A percentile compares a stretch with the other conserved stretches of the same genome.
These are phyloP conservation scores for Hymenoscyphus occultus DNA, from an alignment of 2,329 filamentous ascomycete genomes.

Conservation along the genomic window DNA sequence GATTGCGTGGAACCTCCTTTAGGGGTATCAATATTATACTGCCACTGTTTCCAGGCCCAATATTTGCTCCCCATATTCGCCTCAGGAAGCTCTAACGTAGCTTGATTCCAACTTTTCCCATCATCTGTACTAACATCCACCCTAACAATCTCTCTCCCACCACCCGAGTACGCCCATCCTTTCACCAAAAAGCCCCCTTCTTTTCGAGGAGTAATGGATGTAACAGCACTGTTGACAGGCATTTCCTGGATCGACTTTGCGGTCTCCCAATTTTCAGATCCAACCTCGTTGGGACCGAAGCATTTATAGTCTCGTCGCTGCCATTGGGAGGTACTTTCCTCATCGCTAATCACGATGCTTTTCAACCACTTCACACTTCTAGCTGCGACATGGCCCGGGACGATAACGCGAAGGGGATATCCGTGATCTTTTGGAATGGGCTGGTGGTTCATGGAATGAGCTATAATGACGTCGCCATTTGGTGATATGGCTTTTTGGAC, in stretches of 20 bases:
- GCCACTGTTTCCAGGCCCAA: slow-evolving; percentile 12
- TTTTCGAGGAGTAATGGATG: slow-evolving; percentile 43
- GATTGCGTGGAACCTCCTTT: neutral
- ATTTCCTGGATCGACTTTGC: slow-evolving; percentile 65
- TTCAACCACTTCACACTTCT: slow-evolving; percentile 48
- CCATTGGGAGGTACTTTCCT: slow-evolving; percentile 45
- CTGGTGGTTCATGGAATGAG: slow-evolving; percentile 47
- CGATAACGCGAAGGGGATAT: slow-evolving; percentile 41
- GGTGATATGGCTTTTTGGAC: slow-evolving; percentile 48
- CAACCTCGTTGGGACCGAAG: slow-evolving; percentile 59
- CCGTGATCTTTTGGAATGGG: slow-evolving; percentile 46
- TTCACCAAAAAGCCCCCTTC: slow-evolving; percentile 35
- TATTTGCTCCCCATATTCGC: slow-evolving; percentile 20
- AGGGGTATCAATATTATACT: neutral
- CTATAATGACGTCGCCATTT: slow-evolving; percentile 47
- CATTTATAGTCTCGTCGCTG: slow-evolving; percentile 64
- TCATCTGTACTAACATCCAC: slow-evolving; percentile 49
- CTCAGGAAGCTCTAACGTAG: slow-evolving; percentile 40
- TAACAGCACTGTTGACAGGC: slow-evolving; percentile 65
- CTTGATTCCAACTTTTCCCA: slow-evolving; percentile 54
- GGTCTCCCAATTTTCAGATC: slow-evolving; percentile 58
- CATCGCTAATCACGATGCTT: slow-evolving; percentile 41
- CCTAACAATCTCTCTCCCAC: slow-evolving; percentile 47
- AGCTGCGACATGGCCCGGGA: slow-evolving; percentile 45
- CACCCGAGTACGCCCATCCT: slow-evolving; percentile 50